Percentiles rank a stretch among this genome's conserved stretches.
Evolutionary conservation across 805 yeast genomes (phyloP).

Genomic region (Tetrapisispora taiwanensis): DNA sequence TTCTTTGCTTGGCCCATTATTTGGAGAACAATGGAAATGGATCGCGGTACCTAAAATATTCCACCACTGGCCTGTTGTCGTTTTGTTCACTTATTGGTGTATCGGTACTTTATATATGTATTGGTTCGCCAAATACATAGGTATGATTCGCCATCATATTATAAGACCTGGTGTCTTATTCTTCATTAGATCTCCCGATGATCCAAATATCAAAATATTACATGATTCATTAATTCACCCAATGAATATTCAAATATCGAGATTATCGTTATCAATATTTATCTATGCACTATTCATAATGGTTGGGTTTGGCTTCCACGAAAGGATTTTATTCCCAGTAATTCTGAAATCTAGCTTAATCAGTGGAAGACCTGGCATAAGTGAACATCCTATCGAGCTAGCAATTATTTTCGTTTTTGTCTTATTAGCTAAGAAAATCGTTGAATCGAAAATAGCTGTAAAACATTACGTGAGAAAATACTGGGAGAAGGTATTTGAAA

Average conservation of each 20-base stretch:
- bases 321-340: conserved; percentile 37
- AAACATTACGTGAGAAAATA: conserved; percentile 36
- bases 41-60: conserved; percentile 19
- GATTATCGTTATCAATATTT: conserved; percentile 61
- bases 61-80: conserved; percentile 18
- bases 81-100: conserved; percentile 42
- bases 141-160: conserved; percentile 63
- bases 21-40: conserved; percentile 9
- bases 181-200: conserved; percentile 90
- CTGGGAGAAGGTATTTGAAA: conserved; percentile 54
- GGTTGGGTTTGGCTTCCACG: conserved; percentile 61
- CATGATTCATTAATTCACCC: conserved; percentile 82
- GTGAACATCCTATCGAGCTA: not conserved
- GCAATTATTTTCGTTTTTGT: conserved; percentile 21
- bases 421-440: conserved; percentile 14
- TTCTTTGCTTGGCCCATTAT: conserved; percentile 34
- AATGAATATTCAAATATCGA: conserved; percentile 55
- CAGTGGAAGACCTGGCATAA: conserved; percentile 3
- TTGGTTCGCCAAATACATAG: conserved; percentile 73
- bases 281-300: conserved; percentile 67
- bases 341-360: conserved; percentile 23
- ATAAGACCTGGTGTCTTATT: conserved; percentile 83
- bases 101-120: conserved; percentile 83
- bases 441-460: conserved; percentile 20
- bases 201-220: conserved; percentile 75